Base-by-base conservation (phyloP, 1,284 basidiomycete species). In the Tilletia setariae region DNA sequence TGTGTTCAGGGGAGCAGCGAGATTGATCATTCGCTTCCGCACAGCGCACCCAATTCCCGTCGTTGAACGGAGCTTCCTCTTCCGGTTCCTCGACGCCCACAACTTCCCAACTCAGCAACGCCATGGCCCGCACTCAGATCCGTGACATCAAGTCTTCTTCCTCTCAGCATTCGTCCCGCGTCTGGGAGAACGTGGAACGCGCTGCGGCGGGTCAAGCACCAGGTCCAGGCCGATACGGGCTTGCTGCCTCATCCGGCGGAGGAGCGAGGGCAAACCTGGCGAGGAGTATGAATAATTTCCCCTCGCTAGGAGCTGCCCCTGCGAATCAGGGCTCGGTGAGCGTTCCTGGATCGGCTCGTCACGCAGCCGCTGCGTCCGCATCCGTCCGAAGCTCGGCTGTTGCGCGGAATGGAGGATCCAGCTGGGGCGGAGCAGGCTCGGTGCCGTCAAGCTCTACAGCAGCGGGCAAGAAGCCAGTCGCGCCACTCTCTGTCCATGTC, bases 181-280 rank as follows among this genome's bases (percentile, higher is more conserved):
- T 96, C 0, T 93, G 88, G 89, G 92, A 92, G 74, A 89, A 92
- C 28, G 93, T 96, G 47, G 93, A 92, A 23, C 88, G 88, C 67
- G 93, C 92, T 0, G 93, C 92, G 0, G 21, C 56, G 25, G 56
- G 86, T 86, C 16, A 28, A 28, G 9, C 23, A n/a, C 19, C 44
- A 16, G 30, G 42, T 35, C 43, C 49, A 9, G 30, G 35, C n/a
- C 23, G 43, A 3, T 42, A 59, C 69, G 25, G 44, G 32, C 40
- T 43, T 35, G 25, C 70, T 69, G 9, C 42, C 13, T 21, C 51
- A 7, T 53, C 51, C 15, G 21, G 51, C 23, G 21, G 23, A 28
- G 23, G 51, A 21, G 51, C 51, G 19, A 25, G 19, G 4, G 47
- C 11, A 8, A 8, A n/a, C n/a, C 23, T 25, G 40, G 30, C 35